phyloP scores from a whole-genome alignment of 257 asterid genomes.

The Gentiana straminea region DNA sequence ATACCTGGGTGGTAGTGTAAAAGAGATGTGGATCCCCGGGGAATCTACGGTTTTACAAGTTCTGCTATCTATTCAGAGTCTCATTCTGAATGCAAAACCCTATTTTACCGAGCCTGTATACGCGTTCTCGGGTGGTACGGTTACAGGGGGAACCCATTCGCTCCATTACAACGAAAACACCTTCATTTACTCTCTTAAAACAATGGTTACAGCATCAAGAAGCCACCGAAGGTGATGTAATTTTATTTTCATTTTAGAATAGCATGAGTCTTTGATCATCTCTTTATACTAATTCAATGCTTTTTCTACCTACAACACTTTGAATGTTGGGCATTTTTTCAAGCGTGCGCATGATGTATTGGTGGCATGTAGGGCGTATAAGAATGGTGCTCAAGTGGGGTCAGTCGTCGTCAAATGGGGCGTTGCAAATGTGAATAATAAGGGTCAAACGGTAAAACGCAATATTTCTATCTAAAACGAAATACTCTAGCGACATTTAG shows the following conservation, averaged over 20 bases:
- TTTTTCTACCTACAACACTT: conserved; percentile 35
- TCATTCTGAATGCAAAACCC: conserved; percentile 85
- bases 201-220: conserved; percentile 73
- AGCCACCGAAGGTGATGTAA: conserved; percentile 70
- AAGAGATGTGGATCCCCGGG: conserved; percentile 80
- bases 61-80: conserved; percentile 89
- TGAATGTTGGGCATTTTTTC: conserved; percentile 64
- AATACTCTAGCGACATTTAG: too few relatives aligned
- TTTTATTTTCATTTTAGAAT: neutral
- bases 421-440: conserved; percentile 67
- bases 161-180: conserved; percentile 60
- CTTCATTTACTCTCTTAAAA: conserved; percentile 50
- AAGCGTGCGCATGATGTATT: conserved; percentile 48
- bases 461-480: too few relatives aligned
- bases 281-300: too few relatives aligned
- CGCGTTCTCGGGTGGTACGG: conserved; percentile 34
- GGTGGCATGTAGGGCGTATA: conserved; percentile 63
- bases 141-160: conserved; percentile 42
- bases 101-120: conserved; percentile 88
- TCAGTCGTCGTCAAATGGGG: conserved; percentile 70
- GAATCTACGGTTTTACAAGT: conserved; percentile 81
- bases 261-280: neutral
- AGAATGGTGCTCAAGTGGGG: conserved; percentile 88
- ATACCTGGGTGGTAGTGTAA: conserved; percentile 72
- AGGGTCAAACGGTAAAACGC: conserved; percentile 30